A percentile compares a stretch with the other conserved stretches of the same genome.
These are phyloP conservation scores for Phoma sp. DNA, from an alignment of 2,329 filamentous ascomycete species.

Conservation along the genomic window DNA sequence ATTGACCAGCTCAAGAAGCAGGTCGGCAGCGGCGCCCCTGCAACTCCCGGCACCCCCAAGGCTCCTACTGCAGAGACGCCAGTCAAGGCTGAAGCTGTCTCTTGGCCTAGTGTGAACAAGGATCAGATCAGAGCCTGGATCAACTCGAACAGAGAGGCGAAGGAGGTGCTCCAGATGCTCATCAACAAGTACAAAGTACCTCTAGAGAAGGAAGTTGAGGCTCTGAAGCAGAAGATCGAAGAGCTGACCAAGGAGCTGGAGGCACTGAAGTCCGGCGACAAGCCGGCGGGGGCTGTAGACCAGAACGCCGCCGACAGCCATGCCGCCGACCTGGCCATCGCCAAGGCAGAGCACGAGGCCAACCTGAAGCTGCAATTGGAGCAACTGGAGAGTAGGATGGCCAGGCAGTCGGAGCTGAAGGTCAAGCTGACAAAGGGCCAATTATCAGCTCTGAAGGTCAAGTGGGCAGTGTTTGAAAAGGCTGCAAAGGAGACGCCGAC, in stretches of 20 bases:
- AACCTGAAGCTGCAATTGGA: conserved; percentile 45
- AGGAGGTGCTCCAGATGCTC: conserved; percentile 6
- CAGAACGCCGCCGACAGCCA: conserved; percentile 20
- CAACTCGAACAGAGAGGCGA: conserved; percentile 15
- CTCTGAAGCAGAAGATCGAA: conserved; percentile 16
- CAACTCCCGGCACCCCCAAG: conserved; percentile 7
- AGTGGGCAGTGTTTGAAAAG: conserved; percentile 77
- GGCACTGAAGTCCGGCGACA: conserved; percentile 1
- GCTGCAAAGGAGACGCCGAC: conserved; percentile 86
- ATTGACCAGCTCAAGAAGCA: conserved; percentile 43
- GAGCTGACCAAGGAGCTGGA: conserved; percentile 12
- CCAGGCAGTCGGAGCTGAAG: conserved; percentile 63
- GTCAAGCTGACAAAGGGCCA: conserved; percentile 75
- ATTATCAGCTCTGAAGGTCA: conserved; percentile 67
- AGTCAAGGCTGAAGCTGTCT: conserved; percentile 12
- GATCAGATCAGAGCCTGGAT: conserved; percentile 15
- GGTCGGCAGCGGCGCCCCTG: not conserved
- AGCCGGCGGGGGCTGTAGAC: not conserved
- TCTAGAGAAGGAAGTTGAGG: conserved; percentile 17
- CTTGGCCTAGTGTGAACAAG: conserved; percentile 11
- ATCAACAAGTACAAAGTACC: conserved; percentile 15
- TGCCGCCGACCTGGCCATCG: conserved; percentile 24
- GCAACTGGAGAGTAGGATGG: conserved; percentile 60
- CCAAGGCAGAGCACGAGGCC: conserved; percentile 46
- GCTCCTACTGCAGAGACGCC: conserved; percentile 7